Base-by-base conservation (phyloP, 2,329 filamentous ascomycete genomes). In the Fusarium anguioides region DNA sequence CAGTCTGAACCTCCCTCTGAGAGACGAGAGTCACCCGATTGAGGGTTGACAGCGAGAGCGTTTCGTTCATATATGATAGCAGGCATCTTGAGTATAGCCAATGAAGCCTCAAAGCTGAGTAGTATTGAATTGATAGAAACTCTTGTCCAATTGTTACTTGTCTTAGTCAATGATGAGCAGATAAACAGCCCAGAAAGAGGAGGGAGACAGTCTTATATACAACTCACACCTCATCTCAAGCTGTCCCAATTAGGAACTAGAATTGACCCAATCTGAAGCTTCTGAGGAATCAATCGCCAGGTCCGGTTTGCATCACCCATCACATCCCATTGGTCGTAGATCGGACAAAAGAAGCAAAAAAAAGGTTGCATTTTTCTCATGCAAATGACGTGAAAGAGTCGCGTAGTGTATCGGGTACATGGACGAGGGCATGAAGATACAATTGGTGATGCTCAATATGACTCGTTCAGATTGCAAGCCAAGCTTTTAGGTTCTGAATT, bases 1-100 rank as follows among this genome's bases (percentile, higher is more conserved):
- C 84, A 87, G 78, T 84, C 75, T 39, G 84, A 86, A 53, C 84
- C 85, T 55, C 82, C 75, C 2, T 74, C 75, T 1, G 79, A 78
- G 20, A 86, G 77, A 18, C 81, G 74, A 37, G 76, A 71, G 18
- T 77, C 75, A 10, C 81, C 81, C 4, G 60, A 64, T 1, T 80
- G 78, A 4, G 82, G 82, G 76, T 87, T 84, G 74, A 80, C 72
- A 31, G 76, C 62, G 35, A 87, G 76, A 21, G 82, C 83, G 41
- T 82, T 77, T 29, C 27, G 74, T 86, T 86, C 17, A n/a, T 70
- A 50, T 23, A 81, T 62, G 48, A 69, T 44, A 27, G 68, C 51
- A 27, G 68, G 63, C 80, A 81, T 81, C 42, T 56, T 69, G 59
- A 52, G 14, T 46, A 14, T 27, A 39, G 18, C 21, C 23, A n/a